Evolutionary conservation across 345 rosid species (phyloP), one percentile per base, ranked within the genome.

Genomic region (Euclidium syriacum): DNA sequence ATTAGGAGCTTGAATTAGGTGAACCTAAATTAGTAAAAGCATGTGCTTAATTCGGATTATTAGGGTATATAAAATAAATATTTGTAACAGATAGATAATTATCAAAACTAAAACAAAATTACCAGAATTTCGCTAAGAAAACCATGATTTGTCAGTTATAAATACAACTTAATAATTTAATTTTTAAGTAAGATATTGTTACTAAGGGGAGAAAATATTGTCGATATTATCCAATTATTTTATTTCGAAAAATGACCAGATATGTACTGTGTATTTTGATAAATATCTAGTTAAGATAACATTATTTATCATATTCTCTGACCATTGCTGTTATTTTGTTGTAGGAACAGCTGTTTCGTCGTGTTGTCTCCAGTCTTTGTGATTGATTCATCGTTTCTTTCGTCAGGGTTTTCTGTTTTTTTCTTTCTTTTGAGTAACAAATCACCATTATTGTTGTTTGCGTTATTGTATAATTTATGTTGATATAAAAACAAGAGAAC

Each of bases 311-410:
- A 30, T 64, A 30, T 42, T 15, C 49, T n/a, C 52, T 23, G 59
- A 40, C 46, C 22, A 4, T 51, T 61, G 18, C 20, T 60, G 19
- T 10, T 23, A 5, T 25, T 24, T 44, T 59, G 62, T 46, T 61
- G 56, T 48, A 52, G 61, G 50, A 62, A 38, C 50, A 52, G 50
- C 50, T 29, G 50, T 20, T 34, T 69, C 42, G 19, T 38, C 58
- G 58, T 38, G 26, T 10, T 33, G 22, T 42, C 25, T 24, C 33
- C 33, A 5, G 7, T 29, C 47, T 15, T 27, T 47, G 44, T 36
- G 38, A 69, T 25, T 27, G 51, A 52, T 62, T 54, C 64, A 47
- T 70, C 68, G 43, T 52, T 62, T 61, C 6, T 54, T 61, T 35
- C 14, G 10, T 36, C 15, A 10, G 7, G 7, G 7, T 36, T 36